Base-by-base conservation (phyloP, 2,329 filamentous ascomycete genomes). In the Penicillium sp. region DNA sequence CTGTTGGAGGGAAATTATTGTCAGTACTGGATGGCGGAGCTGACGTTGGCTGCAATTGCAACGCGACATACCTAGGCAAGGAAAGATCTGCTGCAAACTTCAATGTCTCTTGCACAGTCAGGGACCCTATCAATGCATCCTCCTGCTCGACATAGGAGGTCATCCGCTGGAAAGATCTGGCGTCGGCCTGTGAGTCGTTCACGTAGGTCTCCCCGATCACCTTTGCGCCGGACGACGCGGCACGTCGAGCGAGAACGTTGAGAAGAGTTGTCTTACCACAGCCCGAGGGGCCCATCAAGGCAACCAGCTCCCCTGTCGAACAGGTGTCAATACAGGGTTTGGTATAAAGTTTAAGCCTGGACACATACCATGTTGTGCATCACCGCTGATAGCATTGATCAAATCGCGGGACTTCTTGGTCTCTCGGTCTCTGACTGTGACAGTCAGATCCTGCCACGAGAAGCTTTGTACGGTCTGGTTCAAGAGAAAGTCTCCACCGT, bases 141-240 rank as follows among this genome's bases (percentile, higher is more conserved):
- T 95, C 90, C 71, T 96, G 91, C 75, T 96, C 91, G 21, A 95
- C 91, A 67, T 92, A 95, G 44, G 85, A 85, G 50, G 83, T 88
- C 46, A 93, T 79, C 45, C 83, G 79, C 16, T 84, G 83, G 61
- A 93, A 88, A 0, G 77, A 76, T 7, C 77, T 69, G 7, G 77
- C 72, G 1, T 84, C 79, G 3, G 85, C 74, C 4, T 73, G 65
- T 2, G 67, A 69, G 29, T 88, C 88, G 70, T 94, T 92, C 60
- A 90, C 79, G 51, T 82, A 78, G 13, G 85, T 77, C 3, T 77
- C 69, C 14, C 83, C 83, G 29, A 80, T 70, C 6, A 83, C 78
- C 5, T 77, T 78, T 2, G 84, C 78, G 3, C 81, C 81, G 1
- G 83, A 77, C 0, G 79, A 77, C 11, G 77, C 76, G 57, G 76